Evolutionary conservation across 2,329 filamentous ascomycete genomes (phyloP).

Genomic region (Clarireedia sp.): DNA sequence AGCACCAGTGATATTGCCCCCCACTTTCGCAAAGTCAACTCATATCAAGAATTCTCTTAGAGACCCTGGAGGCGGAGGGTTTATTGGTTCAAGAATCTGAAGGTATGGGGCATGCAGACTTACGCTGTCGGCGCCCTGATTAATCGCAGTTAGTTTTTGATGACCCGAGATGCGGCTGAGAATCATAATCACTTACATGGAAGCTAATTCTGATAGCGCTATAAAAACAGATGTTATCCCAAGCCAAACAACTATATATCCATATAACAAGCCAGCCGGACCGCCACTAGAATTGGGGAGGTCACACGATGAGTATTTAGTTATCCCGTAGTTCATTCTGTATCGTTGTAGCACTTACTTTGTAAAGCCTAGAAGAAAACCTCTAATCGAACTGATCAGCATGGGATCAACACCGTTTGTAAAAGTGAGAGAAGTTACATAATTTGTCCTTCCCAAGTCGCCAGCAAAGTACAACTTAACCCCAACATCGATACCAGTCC

Average conservation of each 20-base stretch:
- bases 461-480: slow-evolving; percentile 34
- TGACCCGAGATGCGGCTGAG: too few relatives aligned
- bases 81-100: too few relatives aligned
- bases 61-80: too few relatives aligned
- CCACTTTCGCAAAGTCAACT: slow-evolving; percentile 26
- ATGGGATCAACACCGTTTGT: neutral
- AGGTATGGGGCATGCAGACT: neutral
- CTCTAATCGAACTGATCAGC: neutral
- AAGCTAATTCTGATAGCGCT: slow-evolving; percentile 19
- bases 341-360: neutral
- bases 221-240: slow-evolving; percentile 18
- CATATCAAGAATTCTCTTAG: too few relatives aligned
- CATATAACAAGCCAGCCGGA: slow-evolving; percentile 17
- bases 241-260: slow-evolving; percentile 23
- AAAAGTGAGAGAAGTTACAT: neutral
- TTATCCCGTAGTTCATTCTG: neutral
- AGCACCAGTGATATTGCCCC: slow-evolving; percentile 51
- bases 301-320: neutral
- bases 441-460: slow-evolving; percentile 34
- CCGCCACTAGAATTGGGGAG: neutral
- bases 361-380: neutral
- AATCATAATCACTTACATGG: slow-evolving; percentile 14
- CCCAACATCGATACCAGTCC: slow-evolving; percentile 34
- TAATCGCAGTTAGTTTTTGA: too few relatives aligned
- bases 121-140: neutral